Evolutionary conservation across 2,329 filamentous ascomycete genomes (phyloP), one percentile per base, ranked within the genome.

Genomic region (Sclerotinia spermophila): DNA sequence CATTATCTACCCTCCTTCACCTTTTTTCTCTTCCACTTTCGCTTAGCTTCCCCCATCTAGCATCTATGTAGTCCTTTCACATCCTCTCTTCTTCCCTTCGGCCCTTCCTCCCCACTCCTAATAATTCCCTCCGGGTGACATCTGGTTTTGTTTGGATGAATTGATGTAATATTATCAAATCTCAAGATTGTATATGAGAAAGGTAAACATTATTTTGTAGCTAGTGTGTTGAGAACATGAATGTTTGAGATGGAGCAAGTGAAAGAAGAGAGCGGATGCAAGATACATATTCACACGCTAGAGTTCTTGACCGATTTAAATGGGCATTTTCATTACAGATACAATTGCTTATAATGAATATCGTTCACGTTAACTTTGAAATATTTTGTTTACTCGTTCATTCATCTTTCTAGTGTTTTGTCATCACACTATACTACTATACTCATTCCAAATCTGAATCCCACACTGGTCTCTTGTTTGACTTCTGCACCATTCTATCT

Each of bases 351-450:
- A 24, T 6, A 45, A 44, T 1, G 33, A 17, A 35, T 30, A 38
- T 21, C 15, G 38, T 19, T 40, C 33, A 38, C 27, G 5, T 40
- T 51, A 40, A 24, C 8, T 53, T 53, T 21, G 33, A 3, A 21
- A 17, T n/a, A 17, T 15, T 40, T 53, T 53, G 33, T 21, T 48
- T 48, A 64, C 45, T 65, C 40, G 19, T 40, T 65, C 33, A 65
- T 65, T 53, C 33, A 27, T 53, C 61, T 19, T 35, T 53, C 15
- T 40, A 40, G 17, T 40, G 33, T 53, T 35, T 64, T 30, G 27
- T 65, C 44, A 51, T n/a, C 45, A 53, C 61, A 65, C 45, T 53
- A 27, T 53, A 65, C 24, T 53, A 65, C 24, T 30, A 40, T 40
- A 21, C 33, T 38, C 45, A 17, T 30, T 30, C 33, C 17, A 11